phyloP scores from a whole-genome alignment of 1,284 basidiomycete species.

The Prillingera fragicola region DNA sequence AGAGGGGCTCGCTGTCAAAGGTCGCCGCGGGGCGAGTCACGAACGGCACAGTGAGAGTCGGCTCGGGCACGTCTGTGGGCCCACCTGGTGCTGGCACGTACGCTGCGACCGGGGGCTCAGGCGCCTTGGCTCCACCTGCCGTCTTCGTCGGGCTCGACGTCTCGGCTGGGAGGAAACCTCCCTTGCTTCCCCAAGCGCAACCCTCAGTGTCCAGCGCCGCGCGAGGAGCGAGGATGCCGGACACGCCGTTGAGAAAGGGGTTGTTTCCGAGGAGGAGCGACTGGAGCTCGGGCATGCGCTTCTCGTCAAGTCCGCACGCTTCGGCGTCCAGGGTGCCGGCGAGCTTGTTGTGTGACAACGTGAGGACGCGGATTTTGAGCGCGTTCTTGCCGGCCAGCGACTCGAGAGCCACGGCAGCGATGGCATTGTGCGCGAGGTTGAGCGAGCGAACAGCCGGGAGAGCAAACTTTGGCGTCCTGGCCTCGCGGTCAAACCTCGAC shows the following conservation, averaged over 20 bases:
- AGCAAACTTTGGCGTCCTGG: constrained; percentile 19
- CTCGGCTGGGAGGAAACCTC: neutral
- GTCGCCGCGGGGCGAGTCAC: constrained; percentile 37
- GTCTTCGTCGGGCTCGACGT: neutral
- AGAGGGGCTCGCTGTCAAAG: constrained; percentile 41
- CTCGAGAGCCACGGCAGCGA: constrained; percentile 23
- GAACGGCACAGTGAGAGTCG: constrained; percentile 33
- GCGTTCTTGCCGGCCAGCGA: constrained; percentile 15
- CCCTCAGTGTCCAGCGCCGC: constrained; percentile 30
- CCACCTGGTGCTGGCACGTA: constrained; percentile 12
- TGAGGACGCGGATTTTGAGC: constrained; percentile 26
- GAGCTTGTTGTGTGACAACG: constrained; percentile 32
- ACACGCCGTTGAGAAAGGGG: constrained; percentile 19
- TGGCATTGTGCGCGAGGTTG: constrained; percentile 33
- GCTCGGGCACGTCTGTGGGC: constrained; percentile 23
- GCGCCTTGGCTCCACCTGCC: neutral
- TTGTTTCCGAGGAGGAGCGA: constrained; percentile 28
- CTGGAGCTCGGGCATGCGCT: constrained; percentile 26
- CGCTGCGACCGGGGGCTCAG: neutral
- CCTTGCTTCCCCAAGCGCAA: constrained; percentile 14
- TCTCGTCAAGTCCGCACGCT: constrained; percentile 14
- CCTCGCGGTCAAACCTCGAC: constrained; percentile 34
- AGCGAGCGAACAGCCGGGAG: constrained; percentile 32
- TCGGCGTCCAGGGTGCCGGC: constrained; percentile 25
- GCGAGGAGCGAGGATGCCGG: constrained; percentile 18